Evolutionary conservation across 495 filamentous ascomycete species (phyloP), one percentile per base, ranked within the genome.

Genomic region (Aspergillus saccharolyticus): DNA sequence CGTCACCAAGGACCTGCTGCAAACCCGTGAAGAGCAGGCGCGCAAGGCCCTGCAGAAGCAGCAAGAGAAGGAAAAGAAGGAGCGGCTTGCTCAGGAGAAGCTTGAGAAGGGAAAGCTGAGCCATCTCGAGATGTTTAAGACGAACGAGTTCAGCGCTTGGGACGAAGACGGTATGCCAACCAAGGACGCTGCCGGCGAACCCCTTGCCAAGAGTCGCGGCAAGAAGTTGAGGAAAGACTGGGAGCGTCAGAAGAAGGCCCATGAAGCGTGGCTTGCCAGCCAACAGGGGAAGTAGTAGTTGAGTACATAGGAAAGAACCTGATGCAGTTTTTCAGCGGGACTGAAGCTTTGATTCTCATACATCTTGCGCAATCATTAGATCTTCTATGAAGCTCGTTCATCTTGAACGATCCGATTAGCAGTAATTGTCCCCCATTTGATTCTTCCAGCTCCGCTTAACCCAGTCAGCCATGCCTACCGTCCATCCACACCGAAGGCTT

Each of bases 221-320:
- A 98, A 97, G 81, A 95, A 90, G 81, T 68, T 97, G 39, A 85
- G 74, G 74, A 97, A 97, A 78, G 89, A 90, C 24, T 96, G 89
- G 90, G 89, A 96, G 66, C 84, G 77, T 69, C 94, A 97, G 78
- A 95, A 88, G 80, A 96, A 90, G 80, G 63, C 82, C 55, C 88
- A 96, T 68, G 89, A 96, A 69, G 74, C 70, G 55, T 89, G 76
- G 83, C 63, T 79, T 63, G 77, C 67, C 17, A 68, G 62, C 21
- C 74, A 74, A 20, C 28, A 57, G 45, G 54, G 19, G 7, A 57
- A 55, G 33, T 56, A 21, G 25, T 48, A 49, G 25, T 28, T 5
- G 30, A 30, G 14, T 8, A 19, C 17, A 47, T 24, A 44, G 49
- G 54, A 52, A 54, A 44, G 42, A n/a, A 25, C 9, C 19, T 45